Percentiles rank a stretch among this genome's conserved stretches.
These are phyloP conservation scores for Lentinula sp. DNA, from an alignment of 768 basidiomycete species.

Conservation along the genomic window DNA sequence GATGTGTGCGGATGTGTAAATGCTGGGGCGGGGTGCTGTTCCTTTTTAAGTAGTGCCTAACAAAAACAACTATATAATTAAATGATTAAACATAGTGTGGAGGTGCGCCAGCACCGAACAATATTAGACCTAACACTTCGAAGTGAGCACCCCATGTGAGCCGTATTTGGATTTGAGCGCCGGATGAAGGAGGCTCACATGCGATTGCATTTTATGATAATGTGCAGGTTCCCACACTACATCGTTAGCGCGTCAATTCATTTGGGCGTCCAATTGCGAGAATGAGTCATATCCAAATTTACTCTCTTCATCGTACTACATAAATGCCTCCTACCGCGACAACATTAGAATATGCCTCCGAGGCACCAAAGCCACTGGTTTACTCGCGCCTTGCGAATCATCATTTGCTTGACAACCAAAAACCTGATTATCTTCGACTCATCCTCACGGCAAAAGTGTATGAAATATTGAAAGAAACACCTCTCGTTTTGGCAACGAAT, in stretches of 20 bases:
- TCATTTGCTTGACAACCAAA: slow-evolving; percentile 54
- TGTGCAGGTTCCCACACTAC: too few species aligned
- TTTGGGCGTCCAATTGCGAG: not conserved
- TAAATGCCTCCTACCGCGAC: slow-evolving; percentile 36
- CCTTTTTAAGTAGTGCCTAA: too few species aligned
- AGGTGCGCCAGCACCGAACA: too few species aligned
- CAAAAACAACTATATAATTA: too few species aligned
- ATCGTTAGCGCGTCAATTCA: not conserved
- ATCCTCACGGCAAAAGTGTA: slow-evolving; percentile 90
- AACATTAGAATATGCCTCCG: slow-evolving; percentile 63
- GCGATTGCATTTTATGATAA: too few species aligned
- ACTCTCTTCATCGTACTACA: not conserved
- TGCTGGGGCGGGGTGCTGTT: too few species aligned
- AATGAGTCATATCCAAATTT: not conserved
- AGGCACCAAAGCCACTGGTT: slow-evolving; percentile 55
- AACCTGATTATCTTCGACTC: slow-evolving; percentile 84
- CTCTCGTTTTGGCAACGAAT: slow-evolving; percentile 80
- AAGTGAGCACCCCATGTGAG: too few species aligned
- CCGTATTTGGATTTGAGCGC: too few species aligned
- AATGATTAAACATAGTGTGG: too few species aligned
- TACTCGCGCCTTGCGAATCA: slow-evolving; percentile 70
- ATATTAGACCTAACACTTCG: too few species aligned
- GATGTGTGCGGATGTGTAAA: too few species aligned
- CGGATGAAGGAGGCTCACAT: too few species aligned
- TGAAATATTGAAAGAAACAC: slow-evolving; percentile 84